These are phyloP conservation scores for Guadua angustifolia DNA, from an alignment of 176 grass and related monocot species.

Conservation along the genomic window DNA sequence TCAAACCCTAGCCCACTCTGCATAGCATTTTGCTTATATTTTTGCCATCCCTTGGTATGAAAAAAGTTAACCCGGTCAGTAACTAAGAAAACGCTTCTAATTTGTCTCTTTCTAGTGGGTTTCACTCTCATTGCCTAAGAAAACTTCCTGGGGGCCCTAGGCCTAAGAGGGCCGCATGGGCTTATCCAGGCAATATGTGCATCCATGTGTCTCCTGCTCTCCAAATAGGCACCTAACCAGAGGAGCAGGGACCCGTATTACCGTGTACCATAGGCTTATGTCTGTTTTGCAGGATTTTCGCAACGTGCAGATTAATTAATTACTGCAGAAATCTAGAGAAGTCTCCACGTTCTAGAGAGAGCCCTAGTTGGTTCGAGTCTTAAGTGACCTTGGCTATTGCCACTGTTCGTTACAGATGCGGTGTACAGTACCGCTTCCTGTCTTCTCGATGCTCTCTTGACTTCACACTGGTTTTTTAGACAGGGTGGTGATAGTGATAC, in stretches of 20 bases:
- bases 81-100: not conserved
- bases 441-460: not conserved
- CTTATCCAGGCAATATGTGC: conserved; percentile 34
- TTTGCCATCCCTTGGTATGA: no score
- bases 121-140: not conserved
- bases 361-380: not conserved
- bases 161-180: conserved; percentile 23
- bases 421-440: not conserved
- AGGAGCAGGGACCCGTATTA: not conserved
- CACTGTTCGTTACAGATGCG: not conserved
- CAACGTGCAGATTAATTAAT: no score
- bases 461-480: not conserved
- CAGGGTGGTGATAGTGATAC: not conserved
- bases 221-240: not conserved
- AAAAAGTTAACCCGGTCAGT: no score
- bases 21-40: no score
- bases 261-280: no score
- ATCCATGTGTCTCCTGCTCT: conserved; percentile 19
- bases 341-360: no score
- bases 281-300: no score
- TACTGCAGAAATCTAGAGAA: no score
- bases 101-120: not conserved
- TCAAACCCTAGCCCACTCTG: no score
- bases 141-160: not conserved
- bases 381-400: not conserved